These are phyloP conservation scores for Cordyceps tenuipes DNA, from an alignment of 2,329 filamentous ascomycete genomes.

Conservation along the genomic window DNA sequence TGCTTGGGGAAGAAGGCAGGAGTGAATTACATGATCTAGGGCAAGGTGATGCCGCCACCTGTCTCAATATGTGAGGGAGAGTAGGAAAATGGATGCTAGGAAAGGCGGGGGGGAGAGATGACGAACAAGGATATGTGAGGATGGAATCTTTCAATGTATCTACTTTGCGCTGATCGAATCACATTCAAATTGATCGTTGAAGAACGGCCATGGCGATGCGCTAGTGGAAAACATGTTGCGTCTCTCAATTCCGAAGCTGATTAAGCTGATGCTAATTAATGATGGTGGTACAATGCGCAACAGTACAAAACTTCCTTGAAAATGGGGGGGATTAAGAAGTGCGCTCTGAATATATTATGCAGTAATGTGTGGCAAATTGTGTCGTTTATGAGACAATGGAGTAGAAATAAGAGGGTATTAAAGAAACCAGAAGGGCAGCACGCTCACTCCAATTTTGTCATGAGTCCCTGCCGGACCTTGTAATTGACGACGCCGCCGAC, in stretches of 20 bases:
- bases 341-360: background rate
- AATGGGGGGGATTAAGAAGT: no score
- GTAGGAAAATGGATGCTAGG: background rate
- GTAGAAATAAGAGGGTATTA: background rate
- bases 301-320: background rate
- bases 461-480: slow-evolving; percentile 58
- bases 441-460: slow-evolving; percentile 46
- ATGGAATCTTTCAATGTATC: background rate
- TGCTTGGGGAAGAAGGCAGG: background rate
- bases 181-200: slow-evolving; percentile 10
- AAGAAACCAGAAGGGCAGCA: background rate
- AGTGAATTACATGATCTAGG: background rate
- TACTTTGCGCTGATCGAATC: background rate
- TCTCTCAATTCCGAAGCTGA: background rate
- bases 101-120: background rate
- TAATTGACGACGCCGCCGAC: slow-evolving; percentile 80
- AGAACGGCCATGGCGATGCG: no score
- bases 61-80: background rate
- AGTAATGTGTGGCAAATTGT: background rate
- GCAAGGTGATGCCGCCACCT: background rate
- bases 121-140: background rate
- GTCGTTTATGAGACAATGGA: background rate
- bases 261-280: background rate
- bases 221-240: background rate
- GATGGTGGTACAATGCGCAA: background rate